These are phyloP conservation scores for Exophiala viscosa DNA, from an alignment of 2,329 filamentous ascomycete genomes.

Conservation along the genomic window DNA sequence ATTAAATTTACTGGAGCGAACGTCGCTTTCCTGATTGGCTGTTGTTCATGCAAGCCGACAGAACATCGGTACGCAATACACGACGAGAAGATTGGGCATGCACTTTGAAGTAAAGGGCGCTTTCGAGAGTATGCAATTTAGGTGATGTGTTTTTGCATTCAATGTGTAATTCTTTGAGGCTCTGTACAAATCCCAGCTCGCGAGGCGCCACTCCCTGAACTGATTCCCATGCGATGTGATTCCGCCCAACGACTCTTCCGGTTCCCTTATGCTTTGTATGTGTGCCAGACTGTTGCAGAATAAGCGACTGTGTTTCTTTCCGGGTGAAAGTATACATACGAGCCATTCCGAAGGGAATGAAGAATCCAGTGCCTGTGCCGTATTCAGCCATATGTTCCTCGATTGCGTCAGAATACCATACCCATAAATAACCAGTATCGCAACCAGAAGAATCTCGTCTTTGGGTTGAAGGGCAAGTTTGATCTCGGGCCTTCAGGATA, in stretches of 20 bases:
- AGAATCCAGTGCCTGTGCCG: conserved; percentile 54
- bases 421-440: conserved; percentile 80
- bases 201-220: conserved; percentile 15
- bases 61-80: background rate
- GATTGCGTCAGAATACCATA: conserved; percentile 38
- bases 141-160: background rate
- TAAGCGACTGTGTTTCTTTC: conserved; percentile 23
- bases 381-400: conserved; percentile 11
- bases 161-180: conserved; percentile 14
- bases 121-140: too few species aligned
- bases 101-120: too few species aligned
- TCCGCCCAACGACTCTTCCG: conserved; percentile 2
- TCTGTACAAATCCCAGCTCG: conserved; percentile 22
- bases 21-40: conserved; percentile 14
- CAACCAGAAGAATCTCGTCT: conserved; percentile 77
- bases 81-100: too few species aligned
- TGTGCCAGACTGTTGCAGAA: conserved; percentile 59
- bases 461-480: conserved; percentile 96
- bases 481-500: conserved; percentile 93
- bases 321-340: conserved; percentile 46
- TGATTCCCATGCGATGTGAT: conserved; percentile 3
- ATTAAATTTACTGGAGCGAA: conserved; percentile 13
- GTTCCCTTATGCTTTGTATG: conserved; percentile 54
- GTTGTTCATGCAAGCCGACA: background rate
- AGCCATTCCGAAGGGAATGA: conserved; percentile 59